A percentile compares a stretch with the other conserved stretches of the same genome.
Conservation (phyloP, 805 yeast species). For the Lipomyces japonicus region DNA sequence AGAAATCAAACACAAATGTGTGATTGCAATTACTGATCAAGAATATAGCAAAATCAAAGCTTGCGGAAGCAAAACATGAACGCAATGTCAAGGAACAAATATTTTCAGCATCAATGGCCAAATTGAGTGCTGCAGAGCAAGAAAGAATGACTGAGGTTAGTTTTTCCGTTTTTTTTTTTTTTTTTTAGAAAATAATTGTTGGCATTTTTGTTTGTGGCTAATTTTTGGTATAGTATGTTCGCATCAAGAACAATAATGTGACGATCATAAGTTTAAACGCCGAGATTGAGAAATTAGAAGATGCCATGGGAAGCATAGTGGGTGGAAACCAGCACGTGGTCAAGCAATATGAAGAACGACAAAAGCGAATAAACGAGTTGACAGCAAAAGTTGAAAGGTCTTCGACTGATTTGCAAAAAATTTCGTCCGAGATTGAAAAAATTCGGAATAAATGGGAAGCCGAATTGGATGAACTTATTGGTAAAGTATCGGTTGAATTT, state of each 20-base stretch:
- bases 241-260: not conserved
- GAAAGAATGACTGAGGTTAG: constrained; percentile 39
- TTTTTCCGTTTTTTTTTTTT: not conserved
- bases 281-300: constrained; percentile 6
- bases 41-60: constrained; percentile 1
- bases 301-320: constrained; percentile 10
- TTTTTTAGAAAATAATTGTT: not conserved
- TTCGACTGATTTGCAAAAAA: constrained; percentile 28
- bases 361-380: constrained; percentile 40
- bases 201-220: no score
- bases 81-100: not conserved
- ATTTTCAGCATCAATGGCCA: no score
- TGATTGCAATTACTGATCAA: constrained; percentile 2
- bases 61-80: constrained; percentile 1
- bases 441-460: constrained; percentile 58
- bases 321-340: constrained; percentile 25
- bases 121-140: no score
- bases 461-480: constrained; percentile 51
- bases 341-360: constrained; percentile 41
- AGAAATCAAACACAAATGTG: constrained; percentile 3
- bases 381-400: constrained; percentile 43
- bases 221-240: no score
- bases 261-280: constrained; percentile 41
- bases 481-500: constrained; percentile 60
- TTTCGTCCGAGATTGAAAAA: constrained; percentile 41